Percentiles rank a stretch among this genome's conserved stretches.
Evolutionary conservation across 108 stramenopile species (phyloP).

Genomic region (Stephanodiscus minutulus): DNA sequence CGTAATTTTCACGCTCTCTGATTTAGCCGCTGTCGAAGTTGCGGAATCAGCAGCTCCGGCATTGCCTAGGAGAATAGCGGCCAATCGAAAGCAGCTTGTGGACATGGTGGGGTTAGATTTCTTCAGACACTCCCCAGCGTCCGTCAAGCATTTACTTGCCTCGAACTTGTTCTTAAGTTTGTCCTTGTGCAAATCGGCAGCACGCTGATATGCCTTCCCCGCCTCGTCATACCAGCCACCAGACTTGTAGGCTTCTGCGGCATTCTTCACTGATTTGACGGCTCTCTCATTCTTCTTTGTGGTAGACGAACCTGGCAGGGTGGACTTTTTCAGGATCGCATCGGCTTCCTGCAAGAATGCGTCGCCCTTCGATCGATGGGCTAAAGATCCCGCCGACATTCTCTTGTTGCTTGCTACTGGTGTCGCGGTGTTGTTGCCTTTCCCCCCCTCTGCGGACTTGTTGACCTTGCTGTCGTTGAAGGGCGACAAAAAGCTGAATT

Average conservation of each 20-base stretch:
- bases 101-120: slow-evolving; percentile 71
- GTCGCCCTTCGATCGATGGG: slow-evolving; percentile 76
- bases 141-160: slow-evolving; percentile 75
- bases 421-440: no score
- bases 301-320: slow-evolving; percentile 80
- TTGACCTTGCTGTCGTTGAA: no score
- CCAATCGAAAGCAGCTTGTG: slow-evolving; percentile 70
- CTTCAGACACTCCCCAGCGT: slow-evolving; percentile 78
- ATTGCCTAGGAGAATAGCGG: slow-evolving; percentile 78
- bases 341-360: slow-evolving; percentile 72
- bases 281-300: slow-evolving; percentile 91
- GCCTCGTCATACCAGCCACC: slow-evolving; percentile 80
- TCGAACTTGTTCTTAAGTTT: slow-evolving; percentile 67
- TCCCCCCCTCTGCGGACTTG: no score
- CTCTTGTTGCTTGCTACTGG: no score
- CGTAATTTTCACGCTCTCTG: no score
- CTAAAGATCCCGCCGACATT: neutral
- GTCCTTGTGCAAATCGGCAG: slow-evolving; percentile 74
- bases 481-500: no score
- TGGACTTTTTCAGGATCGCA: slow-evolving; percentile 59
- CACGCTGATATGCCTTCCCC: slow-evolving; percentile 72
- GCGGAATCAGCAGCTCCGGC: slow-evolving; percentile 45
- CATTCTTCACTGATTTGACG: slow-evolving; percentile 83
- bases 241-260: slow-evolving; percentile 95
- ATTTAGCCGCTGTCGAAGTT: no score